A percentile compares a stretch with the other conserved stretches of the same genome.
phyloP scores from a whole-genome alignment of 192 early-diverging fungal genomes.

The Backusella parvicylindrica region DNA sequence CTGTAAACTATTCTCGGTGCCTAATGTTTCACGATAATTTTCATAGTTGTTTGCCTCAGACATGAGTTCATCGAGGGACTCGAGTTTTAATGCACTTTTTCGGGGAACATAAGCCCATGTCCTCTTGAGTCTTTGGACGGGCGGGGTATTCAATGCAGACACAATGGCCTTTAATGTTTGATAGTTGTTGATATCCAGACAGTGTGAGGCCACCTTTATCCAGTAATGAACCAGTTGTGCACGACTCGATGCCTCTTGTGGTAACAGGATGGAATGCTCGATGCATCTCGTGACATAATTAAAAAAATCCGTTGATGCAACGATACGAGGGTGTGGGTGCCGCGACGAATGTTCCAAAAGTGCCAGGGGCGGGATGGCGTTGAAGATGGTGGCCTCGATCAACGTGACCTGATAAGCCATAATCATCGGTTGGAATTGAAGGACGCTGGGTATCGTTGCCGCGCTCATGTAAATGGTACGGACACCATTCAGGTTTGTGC shows the following conservation, averaged over 20 bases:
- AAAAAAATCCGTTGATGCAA: constrained; percentile 73
- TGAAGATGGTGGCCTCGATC: constrained; percentile 67
- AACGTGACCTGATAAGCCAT: constrained; percentile 68
- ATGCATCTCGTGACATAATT: constrained; percentile 74
- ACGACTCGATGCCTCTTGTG: constrained; percentile 54
- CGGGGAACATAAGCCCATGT: constrained; percentile 72
- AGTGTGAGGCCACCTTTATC: constrained; percentile 64
- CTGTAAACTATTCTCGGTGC: constrained; percentile 31
- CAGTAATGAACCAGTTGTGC: constrained; percentile 64
- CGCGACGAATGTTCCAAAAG: constrained; percentile 62
- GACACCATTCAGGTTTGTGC: constrained; percentile 48
- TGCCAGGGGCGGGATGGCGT: constrained; percentile 56
- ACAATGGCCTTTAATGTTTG: constrained; percentile 71
- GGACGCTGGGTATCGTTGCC: constrained; percentile 48
- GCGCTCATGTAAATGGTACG: constrained; percentile 50
- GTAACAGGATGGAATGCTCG: constrained; percentile 66
- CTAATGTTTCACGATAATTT: constrained; percentile 62
- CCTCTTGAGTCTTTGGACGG: constrained; percentile 63
- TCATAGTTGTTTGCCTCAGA: constrained; percentile 69
- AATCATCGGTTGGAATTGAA: constrained; percentile 58
- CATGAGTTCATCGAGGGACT: constrained; percentile 55
- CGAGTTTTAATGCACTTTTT: constrained; percentile 56
- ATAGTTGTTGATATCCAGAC: constrained; percentile 63
- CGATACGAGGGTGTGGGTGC: constrained; percentile 58
- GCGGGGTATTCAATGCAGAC: constrained; percentile 65